These are phyloP conservation scores for Ordospora pajunii DNA, from an alignment of 371 early-diverging fungal species.

Conservation along the genomic window DNA sequence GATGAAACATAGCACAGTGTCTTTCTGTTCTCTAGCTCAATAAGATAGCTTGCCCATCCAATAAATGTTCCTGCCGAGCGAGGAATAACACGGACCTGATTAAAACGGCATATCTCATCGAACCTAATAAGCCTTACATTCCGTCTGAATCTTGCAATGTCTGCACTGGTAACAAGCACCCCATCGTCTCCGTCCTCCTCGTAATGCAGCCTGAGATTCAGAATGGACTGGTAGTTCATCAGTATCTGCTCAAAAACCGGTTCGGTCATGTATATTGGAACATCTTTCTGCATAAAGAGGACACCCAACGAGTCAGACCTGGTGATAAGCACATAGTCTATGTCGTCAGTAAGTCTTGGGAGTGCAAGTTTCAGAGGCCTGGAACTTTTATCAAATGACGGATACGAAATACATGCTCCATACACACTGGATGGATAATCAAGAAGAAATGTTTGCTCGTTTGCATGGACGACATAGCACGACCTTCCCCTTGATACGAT, in stretches of 20 bases:
- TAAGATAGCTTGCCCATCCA: conserved; percentile 40
- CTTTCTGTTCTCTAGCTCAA: neutral
- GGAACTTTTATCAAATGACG: neutral
- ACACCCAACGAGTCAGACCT: conserved; percentile 47
- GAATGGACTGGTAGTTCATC: conserved; percentile 28
- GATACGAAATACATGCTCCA: conserved; percentile 2
- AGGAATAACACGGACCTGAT: conserved; percentile 25
- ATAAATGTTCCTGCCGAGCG: conserved; percentile 39
- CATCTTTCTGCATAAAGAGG: conserved; percentile 43
- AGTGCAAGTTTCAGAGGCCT: conserved; percentile 18
- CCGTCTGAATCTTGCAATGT: conserved; percentile 29
- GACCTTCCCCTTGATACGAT: neutral
- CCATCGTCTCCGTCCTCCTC: conserved; percentile 8
- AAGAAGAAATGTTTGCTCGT: conserved; percentile 10
- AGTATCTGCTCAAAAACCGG: conserved; percentile 53
- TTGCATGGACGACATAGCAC: neutral
- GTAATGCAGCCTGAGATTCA: conserved; percentile 3
- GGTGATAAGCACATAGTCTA: conserved; percentile 42
- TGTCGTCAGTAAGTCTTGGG: conserved; percentile 8
- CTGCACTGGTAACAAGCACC: conserved; percentile 2
- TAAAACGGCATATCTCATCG: conserved; percentile 30
- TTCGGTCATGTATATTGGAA: conserved; percentile 51
- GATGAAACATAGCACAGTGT: neutral
- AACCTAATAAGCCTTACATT: conserved; percentile 30
- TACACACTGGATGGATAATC: conserved; percentile 35